Base-by-base conservation (phyloP, 345 rosid species). In the Alliaria petiolata region DNA sequence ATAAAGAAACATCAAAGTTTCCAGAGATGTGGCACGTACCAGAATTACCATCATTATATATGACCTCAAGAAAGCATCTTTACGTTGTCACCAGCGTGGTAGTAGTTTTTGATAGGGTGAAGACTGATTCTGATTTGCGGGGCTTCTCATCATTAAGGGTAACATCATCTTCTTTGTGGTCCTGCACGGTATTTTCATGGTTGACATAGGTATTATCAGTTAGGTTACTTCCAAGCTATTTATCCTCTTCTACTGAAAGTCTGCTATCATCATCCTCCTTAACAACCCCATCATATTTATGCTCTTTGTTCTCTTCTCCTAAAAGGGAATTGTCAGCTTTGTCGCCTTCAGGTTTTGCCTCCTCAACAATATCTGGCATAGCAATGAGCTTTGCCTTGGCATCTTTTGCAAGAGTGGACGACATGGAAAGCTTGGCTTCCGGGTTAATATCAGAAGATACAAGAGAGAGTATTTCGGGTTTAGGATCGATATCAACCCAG, bases 401-500 rank as follows among this genome's bases (percentile, higher is more conserved):
- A 53, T 83, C 87, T 80, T 78, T 81, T 45, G 82, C 72, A 72
- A 69, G 56, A 13, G 77, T 76, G 58, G 84, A 69, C 28, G 85
- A 82, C 38, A 70, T 36, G 62, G 87, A 79, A 72, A 74, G 45
- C 84, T 84, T 89, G 43, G 64, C 78, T 42, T 83, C 93, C 0
- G 65, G 79, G 62, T 67, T 75, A 70, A 51, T 25, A 46, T 69
- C 59, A 45, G 78, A 47, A 45, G 84, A 76, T 77, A 91, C 76
- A 62, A 69, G 76, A n/a, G 93, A 79, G 47, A 83, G 81, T 72
- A 95, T 78, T 38, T 86, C 85, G 0, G 84, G 86, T 72, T 82
- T 87, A 26, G 87, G 78, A 75, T 79, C 81, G 15, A 91, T 75
- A 61, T 85, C 92, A 69, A 89, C 76, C 99, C 99, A 95, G 35